Percentiles rank a stretch among this genome's conserved stretches.
Conservation (phyloP, 257 asterid genomes). For the Salvia rosmarinus region DNA sequence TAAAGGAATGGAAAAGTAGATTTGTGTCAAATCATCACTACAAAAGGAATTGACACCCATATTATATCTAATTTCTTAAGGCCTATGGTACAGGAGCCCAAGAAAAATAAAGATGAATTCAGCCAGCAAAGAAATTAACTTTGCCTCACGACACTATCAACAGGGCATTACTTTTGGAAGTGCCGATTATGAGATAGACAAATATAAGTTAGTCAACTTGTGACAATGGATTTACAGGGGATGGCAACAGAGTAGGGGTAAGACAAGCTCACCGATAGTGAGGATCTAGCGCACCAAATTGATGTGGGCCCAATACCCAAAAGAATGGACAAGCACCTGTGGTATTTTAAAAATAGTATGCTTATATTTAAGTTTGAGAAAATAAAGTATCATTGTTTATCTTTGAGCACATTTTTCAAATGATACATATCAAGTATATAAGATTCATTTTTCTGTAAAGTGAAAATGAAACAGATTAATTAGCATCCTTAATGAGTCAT, state of each 20-base stretch:
- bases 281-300: neutral
- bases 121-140: neutral
- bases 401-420: neutral
- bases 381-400: neutral
- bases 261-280: neutral
- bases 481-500: neutral
- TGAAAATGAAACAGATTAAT: neutral
- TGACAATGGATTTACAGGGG: neutral
- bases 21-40: neutral
- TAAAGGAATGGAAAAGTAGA: too few relatives aligned
- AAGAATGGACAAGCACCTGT: neutral
- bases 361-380: neutral
- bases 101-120: neutral
- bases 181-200: neutral
- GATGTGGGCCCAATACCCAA: neutral
- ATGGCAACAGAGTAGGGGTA: too few relatives aligned
- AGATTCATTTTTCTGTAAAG: neutral
- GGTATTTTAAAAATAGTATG: neutral
- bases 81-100: neutral
- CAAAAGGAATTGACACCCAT: neutral
- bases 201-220: slow-evolving; percentile 4
- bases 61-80: neutral
- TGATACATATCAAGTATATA: too few relatives aligned
- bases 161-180: neutral
- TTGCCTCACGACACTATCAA: neutral